Base-by-base conservation (phyloP, 1,284 basidiomycete genomes). In the Microbotryum lychnidis-dioicae region DNA sequence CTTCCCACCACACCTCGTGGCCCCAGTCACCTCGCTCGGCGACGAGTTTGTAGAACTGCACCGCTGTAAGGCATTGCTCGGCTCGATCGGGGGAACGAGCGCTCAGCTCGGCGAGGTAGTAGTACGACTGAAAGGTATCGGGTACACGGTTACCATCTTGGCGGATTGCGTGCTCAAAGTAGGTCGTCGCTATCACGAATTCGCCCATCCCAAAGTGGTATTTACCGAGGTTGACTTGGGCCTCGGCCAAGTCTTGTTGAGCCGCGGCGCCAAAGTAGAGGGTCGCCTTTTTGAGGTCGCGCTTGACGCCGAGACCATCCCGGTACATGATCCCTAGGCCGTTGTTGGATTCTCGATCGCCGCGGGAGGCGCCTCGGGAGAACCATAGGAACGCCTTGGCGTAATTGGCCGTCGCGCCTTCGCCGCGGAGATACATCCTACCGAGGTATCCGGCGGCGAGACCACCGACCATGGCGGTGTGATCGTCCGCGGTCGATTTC, bases 361-460 rank as follows among this genome's bases (percentile, higher is more conserved):
- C 86, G 72, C 84, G 57, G 3, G 9, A 44, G 10, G 56, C 5
- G 0, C 91, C 94, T 50, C 93, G 80, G 70, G 91, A 86, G 71
- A 93, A 93, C 96, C 96, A 99, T 76, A 94, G 83, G 77, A 85
- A 89, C 16, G 94, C 96, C 62, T 84, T 77, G 23, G 77, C 78
- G 48, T 82, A 81, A 75, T 97, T 89, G 27, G 63, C 60, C 71
- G 85, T 85, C 27, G 91, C 84, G 10, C 94, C 94, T 74, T 98
- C 96, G 0, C 94, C 94, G 46, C 96, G 80, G 47, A 99, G 76
- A 69, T 88, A 89, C 91, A 98, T 97, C 61, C 89, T 81, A 0
- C 94, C 96, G 2, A 98, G 75, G 73, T 87, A 93, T 2, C 82
- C 87, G 6, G 91, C 90, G 54, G 88, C 86, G 2, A 84, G 82